phyloP scores from a whole-genome alignment of 2,329 filamentous ascomycete genomes.

The Xenoacremonium recifei region DNA sequence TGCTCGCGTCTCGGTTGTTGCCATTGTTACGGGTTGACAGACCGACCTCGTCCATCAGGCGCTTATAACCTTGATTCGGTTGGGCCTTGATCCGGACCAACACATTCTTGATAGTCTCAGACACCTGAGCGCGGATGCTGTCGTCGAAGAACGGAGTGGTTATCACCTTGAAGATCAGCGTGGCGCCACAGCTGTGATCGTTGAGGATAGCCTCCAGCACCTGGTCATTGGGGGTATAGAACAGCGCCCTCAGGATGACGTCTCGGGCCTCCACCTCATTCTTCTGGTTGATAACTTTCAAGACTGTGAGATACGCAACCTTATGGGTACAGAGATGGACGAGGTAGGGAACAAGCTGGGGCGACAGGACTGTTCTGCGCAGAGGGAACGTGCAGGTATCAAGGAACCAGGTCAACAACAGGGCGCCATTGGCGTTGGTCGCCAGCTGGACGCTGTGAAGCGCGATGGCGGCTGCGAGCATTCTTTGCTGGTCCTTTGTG shows the following conservation, averaged over 20 bases:
- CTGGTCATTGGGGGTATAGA: constrained; percentile 86
- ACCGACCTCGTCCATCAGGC: constrained; percentile 97
- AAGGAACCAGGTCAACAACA: constrained; percentile 95
- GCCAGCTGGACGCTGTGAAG: constrained; percentile 94
- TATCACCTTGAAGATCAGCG: constrained; percentile 96
- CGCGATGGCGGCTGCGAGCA: constrained; percentile 93
- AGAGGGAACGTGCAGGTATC: constrained; percentile 96
- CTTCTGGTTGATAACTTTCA: constrained; percentile 98
- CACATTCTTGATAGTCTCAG: constrained; percentile 89
- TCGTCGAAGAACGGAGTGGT: constrained; percentile 98
- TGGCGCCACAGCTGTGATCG: constrained; percentile 89
- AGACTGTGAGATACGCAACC: constrained; percentile 92
- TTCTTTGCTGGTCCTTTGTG: constrained; percentile 90
- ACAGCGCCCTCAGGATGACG: constrained; percentile 83
- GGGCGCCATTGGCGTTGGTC: constrained; percentile 91
- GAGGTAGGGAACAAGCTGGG: constrained; percentile 86
- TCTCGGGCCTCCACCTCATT: constrained; percentile 91
- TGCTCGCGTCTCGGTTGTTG: constrained; percentile 42
- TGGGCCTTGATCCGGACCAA: constrained; percentile 88
- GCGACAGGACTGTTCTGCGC: constrained; percentile 86
- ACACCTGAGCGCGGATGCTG: constrained; percentile 78
- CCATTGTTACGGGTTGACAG: constrained; percentile 65
- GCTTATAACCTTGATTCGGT: constrained; percentile 94
- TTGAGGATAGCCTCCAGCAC: constrained; percentile 85
- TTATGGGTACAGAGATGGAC: constrained; percentile 98